phyloP scores from a whole-genome alignment of 169 alveolate species.

The Blepharisma undulans region DNA sequence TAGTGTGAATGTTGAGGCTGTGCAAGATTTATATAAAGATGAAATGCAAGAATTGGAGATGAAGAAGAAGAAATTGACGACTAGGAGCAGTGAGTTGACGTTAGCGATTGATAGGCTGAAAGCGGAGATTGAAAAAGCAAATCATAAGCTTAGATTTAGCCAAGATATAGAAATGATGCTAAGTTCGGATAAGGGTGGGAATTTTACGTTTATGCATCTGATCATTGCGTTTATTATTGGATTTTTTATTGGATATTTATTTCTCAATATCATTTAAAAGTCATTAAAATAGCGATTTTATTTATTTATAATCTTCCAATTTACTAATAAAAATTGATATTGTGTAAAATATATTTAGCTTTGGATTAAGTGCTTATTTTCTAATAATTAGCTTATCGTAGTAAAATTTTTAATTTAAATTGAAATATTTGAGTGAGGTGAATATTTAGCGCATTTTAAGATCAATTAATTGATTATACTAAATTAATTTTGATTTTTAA shows the following conservation, averaged over 20 bases:
- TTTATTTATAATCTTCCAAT: too few species aligned
- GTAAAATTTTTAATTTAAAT: too few species aligned
- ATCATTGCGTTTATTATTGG: slow-evolving; percentile 14
- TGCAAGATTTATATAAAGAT: neutral
- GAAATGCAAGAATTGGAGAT: neutral
- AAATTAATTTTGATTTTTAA: too few species aligned
- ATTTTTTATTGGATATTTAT: slow-evolving; percentile 8
- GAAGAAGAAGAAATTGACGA: neutral
- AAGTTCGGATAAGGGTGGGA: neutral
- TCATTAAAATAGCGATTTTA: too few species aligned
- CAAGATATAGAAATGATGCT: neutral
- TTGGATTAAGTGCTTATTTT: too few species aligned
- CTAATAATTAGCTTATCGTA: too few species aligned
- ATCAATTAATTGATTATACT: too few species aligned
- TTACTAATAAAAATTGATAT: too few species aligned
- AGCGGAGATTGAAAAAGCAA: slow-evolving; percentile 26
- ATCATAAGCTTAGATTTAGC: slow-evolving; percentile 10
- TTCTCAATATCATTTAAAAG: neutral
- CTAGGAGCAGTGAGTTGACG: neutral
- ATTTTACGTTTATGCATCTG: neutral
- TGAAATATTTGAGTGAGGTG: too few species aligned
- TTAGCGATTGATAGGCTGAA: neutral
- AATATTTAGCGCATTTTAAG: too few species aligned
- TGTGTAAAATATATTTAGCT: too few species aligned
- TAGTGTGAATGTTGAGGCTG: neutral